Base-by-base conservation (phyloP, 495 filamentous ascomycete genomes). In the Mycothermus thermophilus region DNA sequence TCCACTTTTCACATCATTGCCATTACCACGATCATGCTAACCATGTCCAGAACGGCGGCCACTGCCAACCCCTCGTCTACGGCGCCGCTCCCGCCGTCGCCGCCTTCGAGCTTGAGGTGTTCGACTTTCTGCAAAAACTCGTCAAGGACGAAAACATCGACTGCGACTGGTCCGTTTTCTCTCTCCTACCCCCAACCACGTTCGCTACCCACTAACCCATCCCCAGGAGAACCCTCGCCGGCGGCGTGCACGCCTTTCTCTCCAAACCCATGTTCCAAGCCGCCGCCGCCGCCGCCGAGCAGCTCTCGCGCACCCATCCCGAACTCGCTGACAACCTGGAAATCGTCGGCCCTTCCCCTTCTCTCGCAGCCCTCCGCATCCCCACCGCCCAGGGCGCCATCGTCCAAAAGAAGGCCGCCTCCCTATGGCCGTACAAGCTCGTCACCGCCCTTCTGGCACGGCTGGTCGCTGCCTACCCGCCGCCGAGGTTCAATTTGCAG, bases 351-450 rank as follows among this genome's bases (percentile, higher is more conserved):
- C 47, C 49, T 8, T 52, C 55, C 5, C 43, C 38, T 0, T 46
- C 45, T 40, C 42, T 61, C 5, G 49, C 51, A 11, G 43, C 47
- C 11, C 41, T 62, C 3, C 41, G 58, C 7, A 48, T 69, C 12
- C 63, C 63, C 0, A 36, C 52, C 7, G 58, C 59, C 3, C 38
- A 50, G 6, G 71, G 70, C 7, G 71, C 62, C 9, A 47, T 74
- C 14, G 38, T 68, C 30, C 51, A 59, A 32, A 54, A 51, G 14
- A 49, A 59, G 18, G 71, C 71, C 0, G 66, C 66, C 4, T 63
- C 60, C 23, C 29, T 74, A 1, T 92, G 81, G 83, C 85, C 85
- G 0, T 92, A 90, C 48, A 85, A 83, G 48, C 69, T 86, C 12
- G 73, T 90, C 6, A 63, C 75, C 0, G 71, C 67, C 31, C 52